These are phyloP conservation scores for Entophlyctis luteolus DNA, from an alignment of 192 early-diverging fungal genomes.

Conservation along the genomic window DNA sequence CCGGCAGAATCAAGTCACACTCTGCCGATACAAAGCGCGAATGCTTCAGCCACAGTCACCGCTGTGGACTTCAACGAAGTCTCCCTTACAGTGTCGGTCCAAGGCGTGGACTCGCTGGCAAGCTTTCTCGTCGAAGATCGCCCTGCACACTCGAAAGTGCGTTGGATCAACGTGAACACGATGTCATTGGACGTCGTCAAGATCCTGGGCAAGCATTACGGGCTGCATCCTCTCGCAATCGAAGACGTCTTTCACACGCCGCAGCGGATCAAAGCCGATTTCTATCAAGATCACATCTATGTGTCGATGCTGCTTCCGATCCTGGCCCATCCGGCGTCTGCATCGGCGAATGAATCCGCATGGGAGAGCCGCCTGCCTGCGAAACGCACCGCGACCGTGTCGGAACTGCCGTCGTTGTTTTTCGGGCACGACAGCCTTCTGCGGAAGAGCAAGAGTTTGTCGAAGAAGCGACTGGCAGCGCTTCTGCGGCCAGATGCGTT, in stretches of 20 bases:
- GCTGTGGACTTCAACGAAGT: no score
- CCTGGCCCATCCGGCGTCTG: neutral
- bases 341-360: no score
- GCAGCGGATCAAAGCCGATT: slow-evolving; percentile 28
- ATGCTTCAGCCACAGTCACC: no score
- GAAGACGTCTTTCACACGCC: slow-evolving; percentile 36
- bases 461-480: neutral
- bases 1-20: no score
- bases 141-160: slow-evolving; percentile 38
- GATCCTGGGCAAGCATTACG: neutral
- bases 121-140: no score
- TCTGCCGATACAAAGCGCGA: no score
- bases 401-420: neutral
- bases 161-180: slow-evolving; percentile 55
- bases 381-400: no score
- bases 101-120: no score
- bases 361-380: no score
- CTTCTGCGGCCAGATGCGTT: slow-evolving; percentile 4
- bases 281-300: neutral
- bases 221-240: slow-evolving; percentile 35
- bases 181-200: slow-evolving; percentile 31
- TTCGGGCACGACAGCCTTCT: neutral
- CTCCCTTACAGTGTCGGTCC: no score
- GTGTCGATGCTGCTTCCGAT: slow-evolving; percentile 4
- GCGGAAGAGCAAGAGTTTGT: neutral